These are phyloP conservation scores for Aphanomyces astaci DNA, from an alignment of 352 stramenopile genomes.

Conservation along the genomic window DNA sequence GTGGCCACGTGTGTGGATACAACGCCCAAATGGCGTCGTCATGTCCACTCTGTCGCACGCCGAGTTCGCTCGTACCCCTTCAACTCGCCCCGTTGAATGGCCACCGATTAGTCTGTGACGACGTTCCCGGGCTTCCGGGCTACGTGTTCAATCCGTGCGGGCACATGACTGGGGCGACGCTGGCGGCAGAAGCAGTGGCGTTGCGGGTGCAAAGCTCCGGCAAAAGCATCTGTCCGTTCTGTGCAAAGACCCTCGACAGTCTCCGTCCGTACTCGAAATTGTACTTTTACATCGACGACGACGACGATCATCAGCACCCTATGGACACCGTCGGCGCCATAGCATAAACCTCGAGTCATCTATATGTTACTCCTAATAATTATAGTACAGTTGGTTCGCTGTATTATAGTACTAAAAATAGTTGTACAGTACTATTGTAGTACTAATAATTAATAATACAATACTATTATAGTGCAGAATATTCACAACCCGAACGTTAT, in stretches of 20 bases:
- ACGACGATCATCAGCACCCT: too few relatives aligned
- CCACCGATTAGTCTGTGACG: slow-evolving; percentile 41
- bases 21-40: slow-evolving; percentile 59
- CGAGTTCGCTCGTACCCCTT: slow-evolving; percentile 55
- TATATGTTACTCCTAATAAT: too few relatives aligned
- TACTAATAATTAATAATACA: too few relatives aligned
- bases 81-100: slow-evolving; percentile 61
- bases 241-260: slow-evolving; percentile 56
- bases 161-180: slow-evolving; percentile 60
- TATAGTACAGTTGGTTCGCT: too few relatives aligned
- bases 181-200: slow-evolving; percentile 49
- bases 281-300: slow-evolving; percentile 63
- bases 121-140: slow-evolving; percentile 57
- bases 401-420: too few relatives aligned
- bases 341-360: too few relatives aligned
- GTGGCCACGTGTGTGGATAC: slow-evolving; percentile 74
- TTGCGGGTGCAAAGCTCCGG: slow-evolving; percentile 62
- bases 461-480: too few relatives aligned
- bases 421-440: too few relatives aligned
- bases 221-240: slow-evolving; percentile 72
- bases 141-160: slow-evolving; percentile 77
- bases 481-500: too few relatives aligned
- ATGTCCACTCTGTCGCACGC: slow-evolving; percentile 59
- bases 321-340: too few relatives aligned
- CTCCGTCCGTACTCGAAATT: slow-evolving; percentile 59